Base-by-base conservation (phyloP, 176 grass and related monocot species). In the Musa beccarii region DNA sequence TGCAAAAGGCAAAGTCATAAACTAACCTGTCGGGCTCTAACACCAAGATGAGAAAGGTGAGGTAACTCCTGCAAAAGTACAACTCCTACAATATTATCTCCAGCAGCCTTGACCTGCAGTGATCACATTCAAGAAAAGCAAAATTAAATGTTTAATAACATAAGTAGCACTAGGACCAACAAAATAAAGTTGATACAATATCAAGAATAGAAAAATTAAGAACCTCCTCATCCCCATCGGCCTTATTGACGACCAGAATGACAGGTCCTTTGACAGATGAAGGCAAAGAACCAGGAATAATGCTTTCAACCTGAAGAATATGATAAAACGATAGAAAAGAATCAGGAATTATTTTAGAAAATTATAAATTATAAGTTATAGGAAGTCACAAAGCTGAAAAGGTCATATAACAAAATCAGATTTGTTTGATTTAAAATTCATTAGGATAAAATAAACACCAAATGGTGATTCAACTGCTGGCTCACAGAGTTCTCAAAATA, bases 31-130 rank as follows among this genome's bases (percentile, higher is more conserved):
- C 90, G 85, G 75, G 90, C 90, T 78, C 94, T 91, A 79, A 97
- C 94, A 90, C 94, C 94, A 79, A 97, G 90, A 93, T 97, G 94
- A 65, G 94, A 97, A 53, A 97, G 77, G 84, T 97, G 94, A 84
- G 94, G 94, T 69, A 97, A 79, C 62, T 97, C 90, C 61, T 97
- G 94, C 65, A 91, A 72, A 85, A 97, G 87, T 89, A 97, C 83
- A 73, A 97, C 82, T 8, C 94, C 94, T 54, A 85, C 75, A 84
- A 97, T 93, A 80, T 97, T 97, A 87, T 93, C 80, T 69, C 94
- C 90, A 65, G 94, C 90, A 75, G 90, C 84, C 87, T 93, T 97
- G 68, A 97, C 88, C 94, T 97, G 69, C 34, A 59, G 49, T 72
- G 79, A 79, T 29, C 34, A 73, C 15, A 51, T 54, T 54, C 22